These are phyloP conservation scores for Inga leiocalycina DNA, from an alignment of 306 rosid genomes.

Conservation along the genomic window DNA sequence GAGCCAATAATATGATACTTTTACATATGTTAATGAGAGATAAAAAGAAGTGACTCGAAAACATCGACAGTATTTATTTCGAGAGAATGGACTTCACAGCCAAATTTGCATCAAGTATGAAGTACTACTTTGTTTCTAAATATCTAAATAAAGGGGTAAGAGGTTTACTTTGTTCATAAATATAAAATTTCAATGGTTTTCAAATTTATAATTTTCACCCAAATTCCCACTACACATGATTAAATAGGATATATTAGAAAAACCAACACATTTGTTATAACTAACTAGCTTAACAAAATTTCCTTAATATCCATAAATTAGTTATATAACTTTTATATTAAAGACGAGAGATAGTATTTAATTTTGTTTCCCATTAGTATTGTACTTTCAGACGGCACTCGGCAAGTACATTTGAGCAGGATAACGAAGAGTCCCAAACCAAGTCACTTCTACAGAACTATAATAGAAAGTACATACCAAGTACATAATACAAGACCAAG, in stretches of 20 bases:
- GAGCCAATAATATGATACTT: background rate
- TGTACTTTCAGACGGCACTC: background rate
- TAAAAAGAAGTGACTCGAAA: background rate
- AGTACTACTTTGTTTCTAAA: too few relatives aligned
- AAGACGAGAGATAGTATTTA: background rate
- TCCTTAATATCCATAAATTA: too few relatives aligned
- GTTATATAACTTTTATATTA: too few relatives aligned
- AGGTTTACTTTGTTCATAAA: too few relatives aligned
- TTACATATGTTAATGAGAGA: background rate
- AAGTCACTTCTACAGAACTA: background rate
- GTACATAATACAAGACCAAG: background rate
- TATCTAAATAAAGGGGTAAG: too few relatives aligned
- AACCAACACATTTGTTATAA: too few relatives aligned
- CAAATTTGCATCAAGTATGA: background rate
- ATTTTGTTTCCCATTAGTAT: background rate
- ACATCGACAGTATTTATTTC: background rate
- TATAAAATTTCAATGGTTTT: too few relatives aligned
- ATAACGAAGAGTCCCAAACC: background rate
- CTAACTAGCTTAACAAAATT: too few relatives aligned
- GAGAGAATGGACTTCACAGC: background rate
- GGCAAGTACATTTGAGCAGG: background rate
- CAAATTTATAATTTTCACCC: too few relatives aligned
- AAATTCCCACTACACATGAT: too few relatives aligned
- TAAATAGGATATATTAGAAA: too few relatives aligned
- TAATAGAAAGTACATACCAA: background rate